Evolutionary conservation across 441 rosid species (phyloP), one percentile per base, ranked within the genome.

Genomic region (Populus tomentosa): DNA sequence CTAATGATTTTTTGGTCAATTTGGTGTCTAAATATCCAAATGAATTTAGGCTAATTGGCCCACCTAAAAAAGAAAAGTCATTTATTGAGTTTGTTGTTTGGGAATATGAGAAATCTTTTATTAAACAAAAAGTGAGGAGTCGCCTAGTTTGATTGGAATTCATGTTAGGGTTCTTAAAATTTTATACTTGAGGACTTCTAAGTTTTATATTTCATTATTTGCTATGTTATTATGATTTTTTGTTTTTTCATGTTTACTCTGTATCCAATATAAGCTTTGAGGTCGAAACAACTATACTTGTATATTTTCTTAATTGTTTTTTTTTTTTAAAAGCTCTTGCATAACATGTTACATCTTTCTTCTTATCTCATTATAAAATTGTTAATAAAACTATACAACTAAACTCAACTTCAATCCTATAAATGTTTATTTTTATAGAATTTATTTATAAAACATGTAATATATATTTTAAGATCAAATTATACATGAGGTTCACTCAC

Each of bases 21-120:
- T 82, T 95, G 80, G 89, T 95, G 75, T 87, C 84, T 3, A 90
- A 82, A 46, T 87, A 91, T 76, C 86, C 95, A 0, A 89, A 89
- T 76, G 88, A 89, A 73, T 91, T 94, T 73, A 76, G 90, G 80
- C 40, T 91, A 10, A 81, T 77, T 1, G 95, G 93, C 33, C 78
- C 24, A 26, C 88, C 87, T 4, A 91, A 86, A 3, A 90, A 90
- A 65, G 94, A 87, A 6, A 77, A 88, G 33, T 94, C 87, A 6
- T 91, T 85, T 82, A 73, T 92, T 56, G 88, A 92, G 85, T 82
- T 95, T 74, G 91, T 90, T 50, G 82, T 84, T 28, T 89, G 90
- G 92, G 87, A 87, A 68, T 89, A 89, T 72, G 89, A 92, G 0
- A 87, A 87, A 77, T 92, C 94, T 0, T 84, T 63, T 0, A 87